Conservation (phyloP, 768 basidiomycete species). For the Crassisporium funariophilum region DNA sequence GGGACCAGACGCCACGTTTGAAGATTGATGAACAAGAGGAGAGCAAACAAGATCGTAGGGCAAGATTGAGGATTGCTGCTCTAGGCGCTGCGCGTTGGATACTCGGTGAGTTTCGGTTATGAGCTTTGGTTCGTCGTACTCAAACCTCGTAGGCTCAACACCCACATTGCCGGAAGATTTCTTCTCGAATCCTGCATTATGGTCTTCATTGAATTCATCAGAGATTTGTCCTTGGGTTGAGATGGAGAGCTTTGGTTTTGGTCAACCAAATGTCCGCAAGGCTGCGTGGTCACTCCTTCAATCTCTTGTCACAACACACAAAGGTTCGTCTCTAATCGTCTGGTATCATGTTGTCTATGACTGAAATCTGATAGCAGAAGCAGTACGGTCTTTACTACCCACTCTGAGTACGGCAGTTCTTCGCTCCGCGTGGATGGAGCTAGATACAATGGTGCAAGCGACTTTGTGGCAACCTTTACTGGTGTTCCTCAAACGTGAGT, state of each 20-base stretch:
- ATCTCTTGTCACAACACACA: constrained; percentile 42
- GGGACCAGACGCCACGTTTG: constrained; percentile 32
- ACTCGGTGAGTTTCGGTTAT: constrained; percentile 47
- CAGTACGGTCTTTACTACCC: constrained; percentile 35
- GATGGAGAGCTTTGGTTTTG: constrained; percentile 57
- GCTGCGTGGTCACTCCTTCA: constrained; percentile 65
- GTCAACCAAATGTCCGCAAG: constrained; percentile 73
- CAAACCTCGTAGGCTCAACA: constrained; percentile 18
- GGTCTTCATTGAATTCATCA: constrained; percentile 56
- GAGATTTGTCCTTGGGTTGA: constrained; percentile 44
- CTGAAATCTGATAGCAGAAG: too few species aligned
- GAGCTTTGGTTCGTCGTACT: background rate
- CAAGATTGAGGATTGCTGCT: constrained; percentile 67
- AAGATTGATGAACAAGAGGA: constrained; percentile 68
- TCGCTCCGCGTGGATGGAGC: constrained; percentile 70
- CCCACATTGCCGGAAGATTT: constrained; percentile 33
- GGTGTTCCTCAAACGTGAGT: constrained; percentile 69
- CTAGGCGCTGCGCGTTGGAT: constrained; percentile 70
- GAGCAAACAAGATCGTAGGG: constrained; percentile 65
- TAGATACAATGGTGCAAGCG: constrained; percentile 66
- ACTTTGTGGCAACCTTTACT: constrained; percentile 73
- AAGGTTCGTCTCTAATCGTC: too few species aligned
- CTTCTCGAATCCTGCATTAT: constrained; percentile 54
- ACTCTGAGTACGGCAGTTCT: constrained; percentile 60
- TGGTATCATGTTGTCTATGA: too few species aligned